These are phyloP conservation scores for Rhazya stricta DNA, from an alignment of 257 asterid genomes.

Conservation along the genomic window DNA sequence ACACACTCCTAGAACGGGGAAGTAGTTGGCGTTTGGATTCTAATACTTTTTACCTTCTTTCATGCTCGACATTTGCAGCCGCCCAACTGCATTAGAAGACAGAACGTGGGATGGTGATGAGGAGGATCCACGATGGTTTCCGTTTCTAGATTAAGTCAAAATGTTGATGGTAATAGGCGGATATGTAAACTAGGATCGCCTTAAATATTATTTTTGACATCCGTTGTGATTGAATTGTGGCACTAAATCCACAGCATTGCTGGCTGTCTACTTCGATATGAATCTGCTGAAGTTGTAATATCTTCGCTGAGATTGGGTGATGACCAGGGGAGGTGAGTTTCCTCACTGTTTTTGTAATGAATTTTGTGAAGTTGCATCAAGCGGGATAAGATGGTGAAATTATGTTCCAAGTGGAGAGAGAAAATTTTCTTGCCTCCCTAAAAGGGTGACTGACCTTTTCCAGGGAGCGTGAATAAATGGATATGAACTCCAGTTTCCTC, in stretches of 20 bases:
- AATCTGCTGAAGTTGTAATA: slow-evolving; percentile 94
- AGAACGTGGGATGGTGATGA: slow-evolving; percentile 85
- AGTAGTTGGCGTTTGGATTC: background rate
- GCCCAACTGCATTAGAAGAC: slow-evolving; percentile 86
- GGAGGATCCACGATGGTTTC: slow-evolving; percentile 60
- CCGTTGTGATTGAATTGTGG: background rate
- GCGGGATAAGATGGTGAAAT: background rate
- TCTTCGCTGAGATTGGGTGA: slow-evolving; percentile 93
- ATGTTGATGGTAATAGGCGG: background rate
- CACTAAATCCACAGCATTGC: slow-evolving; percentile 11
- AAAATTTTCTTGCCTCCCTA: background rate
- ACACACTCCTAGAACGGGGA: background rate
- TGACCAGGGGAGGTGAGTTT: slow-evolving; percentile 91
- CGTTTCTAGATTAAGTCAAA: background rate
- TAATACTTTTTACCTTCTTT: background rate
- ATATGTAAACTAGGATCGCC: background rate
- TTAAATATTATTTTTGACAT: background rate
- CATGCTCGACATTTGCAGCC: slow-evolving; percentile 47
- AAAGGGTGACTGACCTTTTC: background rate
- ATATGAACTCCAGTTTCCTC: background rate
- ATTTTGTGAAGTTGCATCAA: background rate
- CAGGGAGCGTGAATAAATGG: background rate
- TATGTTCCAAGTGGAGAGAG: background rate
- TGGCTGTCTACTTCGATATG: slow-evolving; percentile 96
- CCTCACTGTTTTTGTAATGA: background rate